Evolutionary conservation across 306 rosid species (phyloP), one percentile per base, ranked within the genome.

Genomic region (Glycyrrhiza uralensis): DNA sequence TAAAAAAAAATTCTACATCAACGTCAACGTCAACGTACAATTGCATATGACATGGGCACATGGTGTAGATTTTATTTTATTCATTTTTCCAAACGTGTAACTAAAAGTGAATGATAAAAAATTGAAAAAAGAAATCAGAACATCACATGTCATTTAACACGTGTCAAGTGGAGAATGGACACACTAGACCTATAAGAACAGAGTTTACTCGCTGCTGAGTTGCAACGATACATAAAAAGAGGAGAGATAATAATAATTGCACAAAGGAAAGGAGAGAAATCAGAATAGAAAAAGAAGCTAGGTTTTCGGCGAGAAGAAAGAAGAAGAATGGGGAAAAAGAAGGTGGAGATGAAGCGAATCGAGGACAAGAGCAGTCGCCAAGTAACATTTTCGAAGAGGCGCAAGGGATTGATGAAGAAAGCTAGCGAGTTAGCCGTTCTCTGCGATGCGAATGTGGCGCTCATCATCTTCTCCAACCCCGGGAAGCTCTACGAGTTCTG

Each of bases 351-450:
- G 5, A 56, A 57, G 17, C 67, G 56, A 56, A 71, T 71, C 76
- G 76, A 56, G 46, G 17, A 71, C 15, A 71, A 71, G 20, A 56
- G 19, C 76, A 17, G 32, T 13, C 76, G 76, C 32, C 67, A 42
- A 10, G 24, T 72, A 19, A 72, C 69, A 5, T 72, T 72, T 60
- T 58, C 77, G 10, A 72, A 72, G 77, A 58, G 77, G 49, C 68
- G 77, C 8, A 71, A 45, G 5, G 77, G 77, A 59, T 32, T 72
- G 50, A 30, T 72, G 49, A 72, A 72, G 69, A 72, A 59, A 30
- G 77, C 69, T 19, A 47, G 35, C 12, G 77, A 72, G 60, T 49
- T 72, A 2, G 58, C 77, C 3, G 4, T 59, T 30, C 77, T 72
- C 38, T 72, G 76, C 66, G 69, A 72, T 1, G 77, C 69, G 0